A percentile compares a stretch with the other conserved stretches of the same genome.
phyloP scores from a whole-genome alignment of 148 eudicot species.

The Bassia scoparia region DNA sequence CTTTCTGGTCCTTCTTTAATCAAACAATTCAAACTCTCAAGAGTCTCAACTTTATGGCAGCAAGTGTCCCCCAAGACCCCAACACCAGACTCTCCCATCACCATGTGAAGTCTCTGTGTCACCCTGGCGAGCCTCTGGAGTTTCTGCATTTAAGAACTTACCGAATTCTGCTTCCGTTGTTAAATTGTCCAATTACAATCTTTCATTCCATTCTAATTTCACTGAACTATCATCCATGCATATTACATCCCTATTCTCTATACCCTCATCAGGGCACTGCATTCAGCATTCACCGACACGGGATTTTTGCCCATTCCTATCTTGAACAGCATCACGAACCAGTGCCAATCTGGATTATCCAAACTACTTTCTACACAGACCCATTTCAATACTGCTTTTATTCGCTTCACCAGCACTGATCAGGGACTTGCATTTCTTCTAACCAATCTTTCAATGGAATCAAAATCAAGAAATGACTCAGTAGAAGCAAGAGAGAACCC shows the following conservation, averaged over 20 bases:
- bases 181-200: slow-evolving; percentile 8
- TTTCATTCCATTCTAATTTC: background rate
- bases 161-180: slow-evolving; percentile 8
- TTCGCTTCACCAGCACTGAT: slow-evolving; percentile 11
- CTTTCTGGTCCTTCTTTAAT: slow-evolving; percentile 58
- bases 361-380: slow-evolving; percentile 7
- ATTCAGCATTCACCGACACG: slow-evolving; percentile 20
- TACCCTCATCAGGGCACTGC: slow-evolving; percentile 15
- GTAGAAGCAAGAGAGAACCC: slow-evolving; percentile 38
- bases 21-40: slow-evolving; percentile 37
- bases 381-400: slow-evolving; percentile 20
- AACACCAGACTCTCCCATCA: slow-evolving; percentile 8
- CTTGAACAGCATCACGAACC: slow-evolving; percentile 13
- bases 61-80: slow-evolving; percentile 6
- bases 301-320: slow-evolving; percentile 22
- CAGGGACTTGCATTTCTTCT: slow-evolving; percentile 38
- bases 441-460: slow-evolving; percentile 51
- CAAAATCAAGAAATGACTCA: slow-evolving; percentile 56
- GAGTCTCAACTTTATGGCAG: slow-evolving; percentile 27
- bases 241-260: slow-evolving; percentile 2
- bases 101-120: slow-evolving; percentile 6
- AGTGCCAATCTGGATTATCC: slow-evolving; percentile 1
- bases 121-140: background rate
- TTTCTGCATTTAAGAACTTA: background rate
- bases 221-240: slow-evolving; percentile 7